phyloP scores from a whole-genome alignment of 371 early-diverging fungal species.

The Mortierella sp. region DNA sequence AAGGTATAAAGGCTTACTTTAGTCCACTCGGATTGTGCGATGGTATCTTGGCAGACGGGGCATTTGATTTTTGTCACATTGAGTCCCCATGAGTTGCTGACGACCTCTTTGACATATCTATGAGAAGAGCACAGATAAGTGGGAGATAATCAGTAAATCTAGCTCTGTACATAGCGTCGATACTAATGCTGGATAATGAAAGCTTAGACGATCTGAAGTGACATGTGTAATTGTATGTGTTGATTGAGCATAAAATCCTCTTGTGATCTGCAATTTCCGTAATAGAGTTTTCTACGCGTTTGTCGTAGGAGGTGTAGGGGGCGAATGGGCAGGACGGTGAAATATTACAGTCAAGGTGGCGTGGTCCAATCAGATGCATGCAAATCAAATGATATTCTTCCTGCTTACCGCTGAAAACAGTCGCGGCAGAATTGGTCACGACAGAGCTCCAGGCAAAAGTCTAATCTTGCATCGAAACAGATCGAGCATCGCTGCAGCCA shows the following conservation, averaged over 20 bases:
- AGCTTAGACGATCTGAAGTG: no score
- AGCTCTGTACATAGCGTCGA: neutral
- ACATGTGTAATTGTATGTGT: no score
- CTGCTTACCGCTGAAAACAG: constrained; percentile 70
- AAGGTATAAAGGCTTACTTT: constrained; percentile 43
- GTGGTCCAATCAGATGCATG: constrained; percentile 22
- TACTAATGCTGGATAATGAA: no score
- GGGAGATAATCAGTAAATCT: neutral
- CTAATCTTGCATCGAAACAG: constrained; percentile 75
- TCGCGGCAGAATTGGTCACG: constrained; percentile 76
- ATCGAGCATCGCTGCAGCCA: constrained; percentile 76
- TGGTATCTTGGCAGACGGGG: constrained; percentile 72
- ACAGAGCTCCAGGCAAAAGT: constrained; percentile 73
- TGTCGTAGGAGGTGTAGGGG: neutral
- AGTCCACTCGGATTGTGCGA: constrained; percentile 74
- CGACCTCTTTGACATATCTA: constrained; percentile 77
- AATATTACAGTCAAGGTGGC: neutral
- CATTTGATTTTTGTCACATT: constrained; percentile 75
- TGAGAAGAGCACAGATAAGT: neutral
- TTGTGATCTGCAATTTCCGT: neutral
- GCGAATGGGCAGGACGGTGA: neutral
- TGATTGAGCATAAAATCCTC: neutral
- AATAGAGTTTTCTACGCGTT: constrained; percentile 17
- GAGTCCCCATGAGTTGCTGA: constrained; percentile 77
- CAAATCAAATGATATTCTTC: constrained; percentile 31